Conservation (phyloP, 768 basidiomycete genomes). For the Gyrodon lividus region DNA sequence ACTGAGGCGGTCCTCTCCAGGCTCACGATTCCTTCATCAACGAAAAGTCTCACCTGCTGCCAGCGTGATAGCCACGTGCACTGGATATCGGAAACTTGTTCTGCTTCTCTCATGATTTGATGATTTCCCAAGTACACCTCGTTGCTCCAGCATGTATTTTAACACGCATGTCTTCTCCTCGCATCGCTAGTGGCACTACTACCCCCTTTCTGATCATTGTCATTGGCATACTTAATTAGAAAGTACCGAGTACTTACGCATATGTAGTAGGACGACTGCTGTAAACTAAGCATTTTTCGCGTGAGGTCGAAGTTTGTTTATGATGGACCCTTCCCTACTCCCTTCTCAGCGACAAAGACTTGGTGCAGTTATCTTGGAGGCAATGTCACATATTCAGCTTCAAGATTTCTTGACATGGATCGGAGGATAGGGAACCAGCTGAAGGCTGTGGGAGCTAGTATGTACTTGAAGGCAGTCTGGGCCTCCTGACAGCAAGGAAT, state of each 20-base stretch:
- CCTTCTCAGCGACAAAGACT: no score
- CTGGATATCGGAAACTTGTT: background rate
- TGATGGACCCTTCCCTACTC: no score
- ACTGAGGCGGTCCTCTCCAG: background rate
- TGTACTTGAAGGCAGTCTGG: no score
- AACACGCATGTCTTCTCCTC: background rate
- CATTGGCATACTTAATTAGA: background rate
- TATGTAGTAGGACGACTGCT: conserved; percentile 8
- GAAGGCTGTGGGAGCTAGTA: no score
- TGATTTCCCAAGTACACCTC: background rate
- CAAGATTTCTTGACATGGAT: no score
- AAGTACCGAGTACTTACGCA: conserved; percentile 16
- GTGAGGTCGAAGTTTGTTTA: no score
- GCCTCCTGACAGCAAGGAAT: no score
- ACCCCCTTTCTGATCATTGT: background rate
- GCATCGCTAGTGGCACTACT: conserved; percentile 2
- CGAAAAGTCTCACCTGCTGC: conserved; percentile 27
- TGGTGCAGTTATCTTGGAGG: no score
- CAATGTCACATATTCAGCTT: no score
- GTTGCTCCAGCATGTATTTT: background rate
- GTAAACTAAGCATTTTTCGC: conserved; percentile 28
- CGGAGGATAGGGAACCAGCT: no score
- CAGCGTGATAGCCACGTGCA: background rate
- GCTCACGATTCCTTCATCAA: conserved; percentile 6
- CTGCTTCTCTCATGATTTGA: background rate